Conservation (phyloP, 2,329 filamentous ascomycete genomes). For the Fusarium staphyleae region DNA sequence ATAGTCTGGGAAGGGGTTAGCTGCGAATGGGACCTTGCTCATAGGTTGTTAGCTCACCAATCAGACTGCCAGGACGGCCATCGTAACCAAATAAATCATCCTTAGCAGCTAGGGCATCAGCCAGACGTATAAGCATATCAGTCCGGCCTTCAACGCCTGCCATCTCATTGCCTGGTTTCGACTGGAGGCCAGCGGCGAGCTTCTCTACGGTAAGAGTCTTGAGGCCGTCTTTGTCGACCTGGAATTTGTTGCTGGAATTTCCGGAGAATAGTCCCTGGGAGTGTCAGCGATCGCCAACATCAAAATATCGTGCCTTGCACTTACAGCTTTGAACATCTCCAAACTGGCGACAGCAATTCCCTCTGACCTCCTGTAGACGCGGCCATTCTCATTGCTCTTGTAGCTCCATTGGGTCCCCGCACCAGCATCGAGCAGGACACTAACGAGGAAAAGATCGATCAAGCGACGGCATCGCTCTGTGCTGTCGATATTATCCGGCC, state of each 20-base stretch:
- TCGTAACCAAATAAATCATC: constrained; percentile 84
- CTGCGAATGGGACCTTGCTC: neutral
- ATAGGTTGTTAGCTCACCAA: constrained; percentile 65
- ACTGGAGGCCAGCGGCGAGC: constrained; percentile 84
- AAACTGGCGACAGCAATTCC: constrained; percentile 78
- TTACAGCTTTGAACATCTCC: constrained; percentile 88
- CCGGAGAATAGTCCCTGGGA: constrained; percentile 81
- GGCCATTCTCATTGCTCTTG: constrained; percentile 87
- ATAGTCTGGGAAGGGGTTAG: constrained; percentile 70
- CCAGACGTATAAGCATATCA: constrained; percentile 77
- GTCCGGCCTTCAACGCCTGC: constrained; percentile 86
- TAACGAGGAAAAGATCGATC: constrained; percentile 79
- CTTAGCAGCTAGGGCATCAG: constrained; percentile 76
- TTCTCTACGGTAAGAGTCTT: constrained; percentile 75
- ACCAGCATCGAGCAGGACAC: constrained; percentile 84
- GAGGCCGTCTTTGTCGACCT: constrained; percentile 87
- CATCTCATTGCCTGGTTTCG: constrained; percentile 79
- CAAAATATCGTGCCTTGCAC: constrained; percentile 27
- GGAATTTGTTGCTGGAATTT: constrained; percentile 78
- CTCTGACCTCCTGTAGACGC: constrained; percentile 83
- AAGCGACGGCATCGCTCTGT: constrained; percentile 77
- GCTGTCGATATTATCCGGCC: constrained; percentile 72
- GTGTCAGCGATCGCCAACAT: constrained; percentile 26
- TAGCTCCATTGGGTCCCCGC: constrained; percentile 92
- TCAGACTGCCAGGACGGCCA: constrained; percentile 90